Base-by-base conservation (phyloP, 2,329 filamentous ascomycete genomes). In the Endothia cerciana region DNA sequence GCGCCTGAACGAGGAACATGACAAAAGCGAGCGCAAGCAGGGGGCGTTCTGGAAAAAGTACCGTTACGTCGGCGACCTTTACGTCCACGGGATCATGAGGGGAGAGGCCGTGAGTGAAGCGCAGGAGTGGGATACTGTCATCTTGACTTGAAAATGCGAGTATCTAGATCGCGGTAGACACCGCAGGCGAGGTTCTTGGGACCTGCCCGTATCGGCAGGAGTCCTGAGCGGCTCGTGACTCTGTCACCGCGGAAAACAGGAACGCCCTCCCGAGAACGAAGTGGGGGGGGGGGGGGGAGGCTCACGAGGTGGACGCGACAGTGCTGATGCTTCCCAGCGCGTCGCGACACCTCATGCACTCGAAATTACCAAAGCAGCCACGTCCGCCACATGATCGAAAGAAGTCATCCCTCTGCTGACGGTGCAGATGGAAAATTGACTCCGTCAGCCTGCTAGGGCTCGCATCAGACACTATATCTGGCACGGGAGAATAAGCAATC, bases 21-120 rank as follows among this genome's bases (percentile, higher is more conserved):
- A 36, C 1, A 3, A 55, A 22, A 15, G 17, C 5, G 51, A 55
- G 25, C 5, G 17, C 1, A 15, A 51, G 22, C 4, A 36, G 51
- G 15, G 17, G 47, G 17, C 11, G 2, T 1, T 28, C 2, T 30
- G 51, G 51, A 36, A n/a, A 25, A 55, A 30, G 51, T 55, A 36
- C 30, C 15, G 28, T 13, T 55, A 36, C 19, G 30, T 36, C 17
- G 51, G 51, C 15, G 51, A 55, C 30, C 51, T 36, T 30, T 36
- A 36, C 51, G 17, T 55, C 7, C 51, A 55, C 13, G 51, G 51
- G 2, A 36, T 55, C 28, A 55, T 55, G 51, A 55, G 51, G 30
- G 19, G 51, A 8, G 51, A 55, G 51, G 30, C 51, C 8, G 51
- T 55, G 19, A 5, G 51, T 36, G 2, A 10, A 30, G 10, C 28